Percentiles rank a stretch among this genome's conserved stretches.
phyloP scores from a whole-genome alignment of 805 yeast species.

The Kurtzmaniella cleridarum region DNA sequence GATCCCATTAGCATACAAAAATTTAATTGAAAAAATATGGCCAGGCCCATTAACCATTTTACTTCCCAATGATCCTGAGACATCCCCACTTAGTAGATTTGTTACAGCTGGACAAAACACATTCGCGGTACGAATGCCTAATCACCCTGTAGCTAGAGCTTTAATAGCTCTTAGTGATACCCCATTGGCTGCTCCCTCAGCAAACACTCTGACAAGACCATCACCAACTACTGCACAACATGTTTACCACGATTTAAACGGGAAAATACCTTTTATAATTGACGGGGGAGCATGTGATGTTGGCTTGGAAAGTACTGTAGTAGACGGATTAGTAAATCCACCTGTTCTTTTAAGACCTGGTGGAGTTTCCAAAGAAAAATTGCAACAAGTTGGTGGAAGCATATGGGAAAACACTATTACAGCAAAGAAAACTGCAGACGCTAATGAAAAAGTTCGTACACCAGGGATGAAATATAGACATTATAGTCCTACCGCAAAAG shows the following conservation, averaged over 20 bases:
- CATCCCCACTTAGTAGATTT: conserved; percentile 53
- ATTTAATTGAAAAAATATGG: conserved; percentile 72
- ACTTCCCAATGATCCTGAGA: conserved; percentile 47
- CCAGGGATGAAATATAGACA: conserved; percentile 99
- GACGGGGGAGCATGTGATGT: conserved; percentile 90
- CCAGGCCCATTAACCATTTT: conserved; percentile 94
- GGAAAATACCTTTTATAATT: conserved; percentile 73
- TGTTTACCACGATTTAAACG: conserved; percentile 74
- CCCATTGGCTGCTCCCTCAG: conserved; percentile 97
- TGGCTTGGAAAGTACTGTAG: conserved; percentile 92
- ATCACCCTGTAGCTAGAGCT: conserved; percentile 85
- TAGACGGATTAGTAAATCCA: conserved; percentile 81
- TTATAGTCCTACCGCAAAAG: conserved; percentile 87
- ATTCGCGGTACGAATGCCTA: conserved; percentile 87
- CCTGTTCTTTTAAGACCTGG: conserved; percentile 93
- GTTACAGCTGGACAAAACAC: conserved; percentile 89
- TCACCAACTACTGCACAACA: conserved; percentile 88
- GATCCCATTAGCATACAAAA: conserved; percentile 65
- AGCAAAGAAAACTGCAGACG: conserved; percentile 63
- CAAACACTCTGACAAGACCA: conserved; percentile 93
- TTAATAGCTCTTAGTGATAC: conserved; percentile 76
- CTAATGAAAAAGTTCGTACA: conserved; percentile 68
- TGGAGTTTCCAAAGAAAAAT: conserved; percentile 79
- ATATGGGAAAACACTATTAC: conserved; percentile 60
- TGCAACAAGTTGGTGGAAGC: conserved; percentile 58